Evolutionary conservation across 2,329 filamentous ascomycete genomes (phyloP), one percentile per base, ranked within the genome.

Genomic region (Ophiostoma populinum): DNA sequence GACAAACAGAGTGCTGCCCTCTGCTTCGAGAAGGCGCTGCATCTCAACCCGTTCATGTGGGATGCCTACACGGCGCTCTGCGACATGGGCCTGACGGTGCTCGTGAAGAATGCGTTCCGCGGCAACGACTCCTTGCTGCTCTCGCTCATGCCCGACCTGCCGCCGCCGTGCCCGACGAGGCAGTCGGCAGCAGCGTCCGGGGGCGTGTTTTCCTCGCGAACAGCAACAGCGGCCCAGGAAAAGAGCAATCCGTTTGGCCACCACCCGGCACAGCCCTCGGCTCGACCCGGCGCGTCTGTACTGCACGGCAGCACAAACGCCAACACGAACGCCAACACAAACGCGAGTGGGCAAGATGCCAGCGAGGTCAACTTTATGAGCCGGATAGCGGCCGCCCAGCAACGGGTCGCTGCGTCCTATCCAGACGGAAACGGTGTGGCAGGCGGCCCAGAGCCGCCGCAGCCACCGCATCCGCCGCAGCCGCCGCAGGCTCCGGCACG

Each of bases 1-100:
- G 68, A 81, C 47, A 80, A 80, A 49, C 79, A 79, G 46, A 85
- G 81, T 54, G 86, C 90, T 7, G 74, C 87, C 12, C 70, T 80
- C 44, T 83, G 73, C 53, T 95, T 90, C 51, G 83, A 92, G 45
- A 83, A 92, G 40, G 74, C 86, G 6, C 60, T 98, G 47, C 92
- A 86, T 56, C 55, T 75, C 36, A 98, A 95, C 49, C 86, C 90
- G 2, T 87, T 95, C 55, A 90, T 93, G 70, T 98, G 90, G 90
- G 90, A 98, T 61, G 86, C 87, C 0, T 95, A 95, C 48, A 75
- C 77, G 16, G 78, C 73, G 12, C 66, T 98, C 7, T 93, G 86
- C 51, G 85, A 94, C 50, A 81, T 71, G 75, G 81, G 82, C 4
- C 77, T 83, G 29, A 75, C 75, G 44, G 67, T 95, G 36, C 75